Evolutionary conservation across 441 rosid genomes (phyloP).

Genomic region (Biscutella auriculata): DNA sequence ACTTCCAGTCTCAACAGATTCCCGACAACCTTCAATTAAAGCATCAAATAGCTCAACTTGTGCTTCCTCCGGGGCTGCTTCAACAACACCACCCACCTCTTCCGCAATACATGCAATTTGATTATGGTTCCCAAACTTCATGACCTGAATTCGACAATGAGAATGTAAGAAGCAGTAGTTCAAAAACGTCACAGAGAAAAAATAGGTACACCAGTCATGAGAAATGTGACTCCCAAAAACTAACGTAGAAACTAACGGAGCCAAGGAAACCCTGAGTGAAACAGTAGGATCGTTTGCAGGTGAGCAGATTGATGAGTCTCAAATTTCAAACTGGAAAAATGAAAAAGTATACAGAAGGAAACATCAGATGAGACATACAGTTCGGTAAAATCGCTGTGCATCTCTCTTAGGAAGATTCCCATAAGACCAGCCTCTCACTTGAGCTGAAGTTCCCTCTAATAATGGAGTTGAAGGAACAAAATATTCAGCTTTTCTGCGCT

Average conservation of each 20-base stretch:
- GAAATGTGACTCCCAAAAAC: neutral
- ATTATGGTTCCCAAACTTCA: conserved; percentile 80
- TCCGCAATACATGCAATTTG: conserved; percentile 61
- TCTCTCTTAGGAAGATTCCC: conserved; percentile 97
- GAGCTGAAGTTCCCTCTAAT: conserved; percentile 85
- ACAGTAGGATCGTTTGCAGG: neutral
- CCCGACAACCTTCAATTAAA: conserved; percentile 76
- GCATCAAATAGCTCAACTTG: conserved; percentile 85
- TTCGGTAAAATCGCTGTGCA: conserved; percentile 88
- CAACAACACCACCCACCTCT: conserved; percentile 85
- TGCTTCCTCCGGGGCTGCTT: conserved; percentile 63
- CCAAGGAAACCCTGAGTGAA: neutral
- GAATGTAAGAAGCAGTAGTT: neutral
- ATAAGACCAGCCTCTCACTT: conserved; percentile 94
- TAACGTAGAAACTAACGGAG: neutral
- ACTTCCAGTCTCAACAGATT: conserved; percentile 57
- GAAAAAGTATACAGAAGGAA: neutral
- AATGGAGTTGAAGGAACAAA: conserved; percentile 51
- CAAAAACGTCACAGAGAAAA: neutral
- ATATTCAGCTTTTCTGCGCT: conserved; percentile 76
- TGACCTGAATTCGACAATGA: conserved; percentile 39
- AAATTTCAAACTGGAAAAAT: neutral
- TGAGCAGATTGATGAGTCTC: neutral
- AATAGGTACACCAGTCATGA: neutral
- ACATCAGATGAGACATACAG: conserved; percentile 35